phyloP scores from a whole-genome alignment of 371 early-diverging fungal species.

The Parasitella parasitica region DNA sequence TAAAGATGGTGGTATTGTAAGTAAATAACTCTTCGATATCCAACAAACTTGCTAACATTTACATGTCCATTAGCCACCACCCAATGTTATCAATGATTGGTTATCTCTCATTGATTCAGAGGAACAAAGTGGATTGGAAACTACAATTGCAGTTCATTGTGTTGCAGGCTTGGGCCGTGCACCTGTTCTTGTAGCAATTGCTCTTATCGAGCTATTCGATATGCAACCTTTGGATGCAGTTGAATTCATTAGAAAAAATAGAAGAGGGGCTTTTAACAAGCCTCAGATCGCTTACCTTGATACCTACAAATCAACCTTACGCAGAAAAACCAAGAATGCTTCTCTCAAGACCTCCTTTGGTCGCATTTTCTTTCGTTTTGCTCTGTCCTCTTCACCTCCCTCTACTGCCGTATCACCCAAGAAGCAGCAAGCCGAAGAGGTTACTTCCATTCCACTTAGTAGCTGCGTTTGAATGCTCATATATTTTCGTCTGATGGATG shows the following conservation, averaged over 20 bases:
- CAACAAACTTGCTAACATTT: no score
- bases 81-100: constrained; percentile 69
- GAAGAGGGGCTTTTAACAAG: constrained; percentile 84
- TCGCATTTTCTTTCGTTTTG: constrained; percentile 18
- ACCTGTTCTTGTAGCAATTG: constrained; percentile 75
- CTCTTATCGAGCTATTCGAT: constrained; percentile 80
- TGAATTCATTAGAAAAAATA: constrained; percentile 69
- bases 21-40: no score
- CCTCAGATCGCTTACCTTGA: constrained; percentile 72
- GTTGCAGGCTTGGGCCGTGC: constrained; percentile 84
- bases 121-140: constrained; percentile 37
- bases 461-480: constrained; percentile 16
- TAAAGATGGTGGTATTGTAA: constrained; percentile 66
- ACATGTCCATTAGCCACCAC: constrained; percentile 54
- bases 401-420: background rate
- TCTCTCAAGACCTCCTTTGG: constrained; percentile 17
- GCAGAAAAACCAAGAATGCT: constrained; percentile 16
- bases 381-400: background rate
- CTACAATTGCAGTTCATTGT: constrained; percentile 83
- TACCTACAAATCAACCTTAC: constrained; percentile 38
- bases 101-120: constrained; percentile 60
- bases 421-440: background rate
- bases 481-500: no score
- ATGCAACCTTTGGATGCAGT: constrained; percentile 80
- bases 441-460: constrained; percentile 12